Percentiles rank a stretch among this genome's conserved stretches.
phyloP scores from a whole-genome alignment of 768 basidiomycete genomes.

The Podaxis mareebaensis region DNA sequence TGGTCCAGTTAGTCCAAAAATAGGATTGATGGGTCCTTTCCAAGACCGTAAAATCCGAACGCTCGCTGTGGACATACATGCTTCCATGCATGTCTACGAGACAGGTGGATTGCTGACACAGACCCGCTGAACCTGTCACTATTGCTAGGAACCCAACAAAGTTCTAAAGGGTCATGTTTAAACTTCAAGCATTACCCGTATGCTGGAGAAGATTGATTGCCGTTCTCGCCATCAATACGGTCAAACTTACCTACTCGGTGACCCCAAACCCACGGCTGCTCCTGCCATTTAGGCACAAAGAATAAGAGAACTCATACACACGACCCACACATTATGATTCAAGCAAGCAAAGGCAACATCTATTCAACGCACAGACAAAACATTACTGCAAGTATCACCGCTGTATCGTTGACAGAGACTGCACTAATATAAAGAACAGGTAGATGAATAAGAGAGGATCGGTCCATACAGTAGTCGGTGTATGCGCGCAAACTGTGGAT shows the following conservation, averaged over 20 bases:
- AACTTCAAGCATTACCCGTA: neutral
- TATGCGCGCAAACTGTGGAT: constrained; percentile 14
- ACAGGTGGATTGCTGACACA: neutral
- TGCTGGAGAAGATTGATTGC: neutral
- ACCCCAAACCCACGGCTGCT: too few species aligned
- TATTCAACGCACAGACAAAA: constrained; percentile 17
- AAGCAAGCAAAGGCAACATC: constrained; percentile 14
- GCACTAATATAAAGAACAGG: constrained; percentile 15
- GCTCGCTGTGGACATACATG: neutral
- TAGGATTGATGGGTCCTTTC: neutral
- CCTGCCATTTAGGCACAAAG: neutral
- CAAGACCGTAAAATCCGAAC: neutral
- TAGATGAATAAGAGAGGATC: constrained; percentile 17
- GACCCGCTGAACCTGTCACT: neutral
- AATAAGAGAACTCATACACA: neutral
- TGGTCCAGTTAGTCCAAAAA: neutral
- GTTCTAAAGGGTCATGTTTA: neutral
- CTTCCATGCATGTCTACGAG: neutral
- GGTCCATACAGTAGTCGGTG: constrained; percentile 18
- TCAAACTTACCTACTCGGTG: too few species aligned
- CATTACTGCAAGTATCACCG: constrained; percentile 1
- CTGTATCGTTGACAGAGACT: constrained; percentile 13
- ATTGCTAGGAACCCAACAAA: neutral
- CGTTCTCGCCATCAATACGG: neutral
- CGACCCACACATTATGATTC: neutral